Evolutionary conservation across 371 early-diverging fungal species (phyloP).

Genomic region (Mortierella sp.): DNA sequence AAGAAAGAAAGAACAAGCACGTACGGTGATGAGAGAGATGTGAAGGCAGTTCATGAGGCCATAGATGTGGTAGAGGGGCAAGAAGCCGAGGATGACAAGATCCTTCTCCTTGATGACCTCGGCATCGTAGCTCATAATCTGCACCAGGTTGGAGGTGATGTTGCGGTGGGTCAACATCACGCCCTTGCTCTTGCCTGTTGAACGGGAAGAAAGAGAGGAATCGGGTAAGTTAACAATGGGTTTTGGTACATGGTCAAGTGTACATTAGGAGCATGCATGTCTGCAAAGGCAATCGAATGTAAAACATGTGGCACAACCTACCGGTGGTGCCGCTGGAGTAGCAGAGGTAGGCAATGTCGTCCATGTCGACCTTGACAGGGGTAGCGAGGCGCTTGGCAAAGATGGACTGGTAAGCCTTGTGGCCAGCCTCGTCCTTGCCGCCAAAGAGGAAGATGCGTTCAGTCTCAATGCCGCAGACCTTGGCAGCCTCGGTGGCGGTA

Average conservation of each 20-base stretch:
- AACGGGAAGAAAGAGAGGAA: neutral
- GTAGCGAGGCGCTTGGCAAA: slow-evolving; percentile 55
- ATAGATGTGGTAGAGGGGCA: slow-evolving; percentile 90
- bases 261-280: neutral
- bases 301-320: slow-evolving; percentile 12
- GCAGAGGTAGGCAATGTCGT: slow-evolving; percentile 82
- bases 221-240: neutral
- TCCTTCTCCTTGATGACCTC: slow-evolving; percentile 56
- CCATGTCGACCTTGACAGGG: slow-evolving; percentile 49
- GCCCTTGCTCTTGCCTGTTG: slow-evolving; percentile 66
- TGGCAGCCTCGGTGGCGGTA: slow-evolving; percentile 69
- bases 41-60: slow-evolving; percentile 68
- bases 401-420: slow-evolving; percentile 40
- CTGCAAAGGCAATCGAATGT: neutral
- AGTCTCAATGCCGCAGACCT: slow-evolving; percentile 65
- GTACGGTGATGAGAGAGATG: slow-evolving; percentile 53
- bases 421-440: slow-evolving; percentile 44
- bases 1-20: slow-evolving; percentile 1
- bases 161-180: slow-evolving; percentile 80
- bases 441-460: slow-evolving; percentile 74
- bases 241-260: neutral
- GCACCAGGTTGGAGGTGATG: slow-evolving; percentile 75
- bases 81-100: slow-evolving; percentile 72
- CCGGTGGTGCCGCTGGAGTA: slow-evolving; percentile 95
- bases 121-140: slow-evolving; percentile 57